Evolutionary conservation across 2,329 filamentous ascomycete species (phyloP), one percentile per base, ranked within the genome.

Genomic region (Colletotrichum salicis): DNA sequence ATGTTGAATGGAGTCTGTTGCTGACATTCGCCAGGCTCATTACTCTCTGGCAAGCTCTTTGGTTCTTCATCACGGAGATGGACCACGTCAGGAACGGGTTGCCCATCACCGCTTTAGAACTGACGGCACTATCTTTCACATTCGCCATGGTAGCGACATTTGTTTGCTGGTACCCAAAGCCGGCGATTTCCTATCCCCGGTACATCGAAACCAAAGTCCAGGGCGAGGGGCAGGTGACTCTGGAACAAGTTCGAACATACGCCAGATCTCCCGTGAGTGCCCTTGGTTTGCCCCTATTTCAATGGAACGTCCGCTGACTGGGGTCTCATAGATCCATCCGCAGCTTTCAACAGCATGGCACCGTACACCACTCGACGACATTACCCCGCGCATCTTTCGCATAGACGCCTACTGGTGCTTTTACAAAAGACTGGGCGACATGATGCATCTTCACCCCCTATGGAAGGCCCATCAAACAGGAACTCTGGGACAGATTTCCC

Each of bases 291-390:
- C 31, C n/a, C 41, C 13, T 41, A 11, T 7, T 12, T 52, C 57
- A 22, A 31, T 33, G 10, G 19, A 27, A 27, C 5, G 35, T 1
- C 58, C 24, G 6, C 27, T 37, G 8, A 62, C 59, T 73, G 1
- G 1, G 41, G 59, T 12, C 6, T 5, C 15, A 5, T 67, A 81
- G 76, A 78, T 76, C 2, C 74, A 80, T 74, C 70, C 67, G 41
- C 48, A 64, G 3, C 67, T 76, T 27, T 35, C 69, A 1, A 60
- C 74, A 4, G 27, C 71, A 5, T 82, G 78, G 70, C 74, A 77
- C 22, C 75, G 74, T 11, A 82, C 80, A 0, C 81, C 80, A 0
- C 59, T 83, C 1, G 78, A 82, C 24, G 81, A 81, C 29, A 71
- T 82, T n/a, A 61, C 66, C 3, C 51, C 61, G 6, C 67, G 70